phyloP scores from a whole-genome alignment of 805 yeast genomes.

The Metschnikowia vanudenii region DNA sequence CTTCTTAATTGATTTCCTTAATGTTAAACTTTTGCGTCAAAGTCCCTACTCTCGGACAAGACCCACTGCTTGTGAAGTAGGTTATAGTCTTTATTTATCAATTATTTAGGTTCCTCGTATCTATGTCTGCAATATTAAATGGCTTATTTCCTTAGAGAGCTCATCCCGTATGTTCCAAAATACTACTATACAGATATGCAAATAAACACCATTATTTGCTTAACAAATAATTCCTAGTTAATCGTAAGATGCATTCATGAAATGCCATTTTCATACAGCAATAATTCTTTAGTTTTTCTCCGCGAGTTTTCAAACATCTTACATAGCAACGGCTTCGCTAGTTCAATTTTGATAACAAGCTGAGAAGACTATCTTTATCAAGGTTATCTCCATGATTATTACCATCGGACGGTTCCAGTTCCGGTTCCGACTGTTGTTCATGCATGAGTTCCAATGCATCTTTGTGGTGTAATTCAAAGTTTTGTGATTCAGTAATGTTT shows the following conservation, averaged over 20 bases:
- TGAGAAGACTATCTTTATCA: constrained; percentile 16
- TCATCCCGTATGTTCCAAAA: background rate
- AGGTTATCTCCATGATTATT: constrained; percentile 1
- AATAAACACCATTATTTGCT: background rate
- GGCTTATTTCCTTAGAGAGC: background rate
- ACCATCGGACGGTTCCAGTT: constrained; percentile 12
- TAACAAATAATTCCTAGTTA: too few species aligned
- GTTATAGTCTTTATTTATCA: too few species aligned
- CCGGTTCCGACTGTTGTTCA: constrained; percentile 9
- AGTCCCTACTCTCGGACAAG: too few species aligned
- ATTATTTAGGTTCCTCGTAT: too few species aligned
- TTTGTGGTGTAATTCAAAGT: constrained; percentile 28
- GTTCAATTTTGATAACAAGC: constrained; percentile 19
- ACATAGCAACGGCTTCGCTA: background rate
- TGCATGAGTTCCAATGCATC: constrained; percentile 34
- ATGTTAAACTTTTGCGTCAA: too few species aligned
- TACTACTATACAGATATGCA: background rate
- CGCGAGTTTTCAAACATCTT: background rate
- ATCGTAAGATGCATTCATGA: too few species aligned
- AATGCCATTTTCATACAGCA: too few species aligned
- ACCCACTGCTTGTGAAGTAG: too few species aligned
- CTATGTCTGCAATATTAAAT: background rate
- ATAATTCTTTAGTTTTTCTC: background rate
- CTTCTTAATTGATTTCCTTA: constrained; percentile 1
- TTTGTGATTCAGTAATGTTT: background rate